A percentile compares a stretch with the other conserved stretches of the same genome.
Conservation (phyloP, 305 asterid species). For the Rubia balearica region DNA sequence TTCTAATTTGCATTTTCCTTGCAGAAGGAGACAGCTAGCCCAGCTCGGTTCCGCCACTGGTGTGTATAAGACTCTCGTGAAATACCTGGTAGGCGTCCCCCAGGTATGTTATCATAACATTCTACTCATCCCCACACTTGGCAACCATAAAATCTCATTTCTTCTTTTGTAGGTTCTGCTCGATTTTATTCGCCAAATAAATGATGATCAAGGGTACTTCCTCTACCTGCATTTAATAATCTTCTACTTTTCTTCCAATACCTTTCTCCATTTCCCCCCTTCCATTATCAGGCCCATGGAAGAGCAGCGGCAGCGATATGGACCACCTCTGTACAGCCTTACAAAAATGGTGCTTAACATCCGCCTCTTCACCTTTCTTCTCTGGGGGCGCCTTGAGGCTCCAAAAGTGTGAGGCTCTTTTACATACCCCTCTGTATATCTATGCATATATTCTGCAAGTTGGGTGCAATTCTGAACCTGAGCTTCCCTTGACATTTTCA, state of each 20-base stretch:
- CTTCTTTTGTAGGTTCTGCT: constrained; percentile 65
- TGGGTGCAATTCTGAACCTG: constrained; percentile 15
- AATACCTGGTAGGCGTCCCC: constrained; percentile 97
- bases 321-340: constrained; percentile 90
- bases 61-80: constrained; percentile 88
- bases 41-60: constrained; percentile 99
- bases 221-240: constrained; percentile 19
- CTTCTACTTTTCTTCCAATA: constrained; percentile 13
- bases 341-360: constrained; percentile 70
- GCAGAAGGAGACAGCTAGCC: constrained; percentile 90
- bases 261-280: constrained; percentile 1
- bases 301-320: constrained; percentile 95
- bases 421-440: background rate
- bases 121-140: too few species aligned
- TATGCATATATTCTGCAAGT: background rate
- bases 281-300: constrained; percentile 84
- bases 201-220: constrained; percentile 92
- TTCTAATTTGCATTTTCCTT: constrained; percentile 15
- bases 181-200: constrained; percentile 87
- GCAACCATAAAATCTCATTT: background rate
- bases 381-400: constrained; percentile 51
- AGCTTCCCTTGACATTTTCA: constrained; percentile 19
- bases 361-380: constrained; percentile 55
- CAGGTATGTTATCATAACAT: constrained; percentile 39
- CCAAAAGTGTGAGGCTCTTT: constrained; percentile 50